A percentile compares a stretch with the other conserved stretches of the same genome.
Evolutionary conservation across 176 grass and related monocot genomes (phyloP).

Genomic region (Musa acuminata): DNA sequence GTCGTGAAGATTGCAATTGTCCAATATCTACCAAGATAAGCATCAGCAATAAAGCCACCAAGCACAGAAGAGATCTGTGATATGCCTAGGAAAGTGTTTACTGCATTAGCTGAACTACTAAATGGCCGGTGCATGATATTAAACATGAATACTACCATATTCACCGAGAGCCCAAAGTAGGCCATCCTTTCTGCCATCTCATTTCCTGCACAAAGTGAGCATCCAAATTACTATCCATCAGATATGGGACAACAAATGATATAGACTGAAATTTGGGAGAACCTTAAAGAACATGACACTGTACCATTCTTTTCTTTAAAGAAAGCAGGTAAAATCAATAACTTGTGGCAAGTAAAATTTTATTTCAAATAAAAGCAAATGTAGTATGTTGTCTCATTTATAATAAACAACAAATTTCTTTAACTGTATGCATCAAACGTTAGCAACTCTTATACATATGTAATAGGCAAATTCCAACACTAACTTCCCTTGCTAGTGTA

Average conservation of each 20-base stretch:
- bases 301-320: not conserved
- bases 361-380: too few species aligned
- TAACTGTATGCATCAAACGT: too few species aligned
- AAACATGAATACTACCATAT: slow-evolving; percentile 94
- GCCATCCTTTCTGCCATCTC: slow-evolving; percentile 96
- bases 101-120: slow-evolving; percentile 50
- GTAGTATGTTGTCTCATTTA: too few species aligned
- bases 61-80: slow-evolving; percentile 84
- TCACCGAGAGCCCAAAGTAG: slow-evolving; percentile 80
- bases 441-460: too few species aligned
- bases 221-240: not conserved
- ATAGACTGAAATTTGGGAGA: not conserved
- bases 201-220: slow-evolving; percentile 32
- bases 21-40: slow-evolving; percentile 93
- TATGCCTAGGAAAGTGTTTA: slow-evolving; percentile 92
- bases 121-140: slow-evolving; percentile 85
- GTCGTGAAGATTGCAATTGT: slow-evolving; percentile 81
- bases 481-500: too few species aligned
- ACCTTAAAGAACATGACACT: not conserved
- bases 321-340: not conserved
- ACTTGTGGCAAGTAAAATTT: not conserved
- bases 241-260: too few species aligned
- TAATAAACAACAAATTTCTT: too few species aligned
- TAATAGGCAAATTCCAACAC: too few species aligned
- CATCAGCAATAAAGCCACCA: slow-evolving; percentile 90